Evolutionary conservation across 441 rosid species (phyloP).

Genomic region (Breynia disticha): DNA sequence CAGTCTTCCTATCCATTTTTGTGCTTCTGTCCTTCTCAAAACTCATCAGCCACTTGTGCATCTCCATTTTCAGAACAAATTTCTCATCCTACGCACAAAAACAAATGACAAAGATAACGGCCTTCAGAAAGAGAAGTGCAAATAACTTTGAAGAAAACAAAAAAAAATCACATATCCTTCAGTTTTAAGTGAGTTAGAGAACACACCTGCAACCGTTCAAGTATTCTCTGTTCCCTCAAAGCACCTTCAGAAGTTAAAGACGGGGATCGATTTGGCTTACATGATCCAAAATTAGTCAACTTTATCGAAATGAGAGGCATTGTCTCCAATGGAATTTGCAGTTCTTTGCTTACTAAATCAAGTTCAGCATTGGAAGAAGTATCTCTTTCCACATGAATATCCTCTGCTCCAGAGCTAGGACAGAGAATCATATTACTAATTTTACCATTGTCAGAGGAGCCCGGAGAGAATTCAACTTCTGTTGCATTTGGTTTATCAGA

Average conservation of each 20-base stretch:
- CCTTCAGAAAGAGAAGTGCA: background rate
- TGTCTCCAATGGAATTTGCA: constrained; percentile 30
- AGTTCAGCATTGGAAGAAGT: constrained; percentile 25
- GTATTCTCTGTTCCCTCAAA: constrained; percentile 81
- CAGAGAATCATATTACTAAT: constrained; percentile 21
- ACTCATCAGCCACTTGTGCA: constrained; percentile 73
- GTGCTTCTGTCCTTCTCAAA: constrained; percentile 75
- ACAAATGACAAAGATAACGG: background rate
- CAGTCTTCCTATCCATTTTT: constrained; percentile 72
- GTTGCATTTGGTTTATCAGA: constrained; percentile 25
- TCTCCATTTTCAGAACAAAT: constrained; percentile 70
- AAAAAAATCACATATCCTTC: constrained; percentile 10
- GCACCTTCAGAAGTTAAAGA: constrained; percentile 57
- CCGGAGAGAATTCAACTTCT: constrained; percentile 30
- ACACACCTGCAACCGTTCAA: constrained; percentile 64
- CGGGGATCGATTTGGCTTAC: constrained; percentile 30
- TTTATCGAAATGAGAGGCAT: constrained; percentile 20
- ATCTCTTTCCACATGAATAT: constrained; percentile 26
- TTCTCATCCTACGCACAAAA: constrained; percentile 57
- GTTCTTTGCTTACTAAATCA: constrained; percentile 19
- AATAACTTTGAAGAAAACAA: constrained; percentile 8
- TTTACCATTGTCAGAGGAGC: constrained; percentile 28
- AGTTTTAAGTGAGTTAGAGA: constrained; percentile 11
- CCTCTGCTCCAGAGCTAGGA: constrained; percentile 31
- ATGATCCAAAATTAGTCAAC: constrained; percentile 29